phyloP scores from a whole-genome alignment of 306 rosid genomes.

The Arachis hypogaea region DNA sequence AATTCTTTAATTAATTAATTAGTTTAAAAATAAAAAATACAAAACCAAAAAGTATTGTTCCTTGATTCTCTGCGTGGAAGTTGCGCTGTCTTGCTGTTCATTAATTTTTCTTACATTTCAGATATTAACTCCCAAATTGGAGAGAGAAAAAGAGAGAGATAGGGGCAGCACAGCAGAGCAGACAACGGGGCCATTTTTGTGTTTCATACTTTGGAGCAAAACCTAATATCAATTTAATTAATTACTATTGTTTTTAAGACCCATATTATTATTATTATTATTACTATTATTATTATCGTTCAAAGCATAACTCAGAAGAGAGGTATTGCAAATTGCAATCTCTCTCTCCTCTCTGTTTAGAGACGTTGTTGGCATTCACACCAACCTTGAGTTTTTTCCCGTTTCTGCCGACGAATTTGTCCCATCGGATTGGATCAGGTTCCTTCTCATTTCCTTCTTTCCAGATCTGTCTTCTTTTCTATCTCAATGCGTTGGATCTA shows the following conservation, averaged over 20 bases:
- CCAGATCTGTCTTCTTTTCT: conserved; percentile 48
- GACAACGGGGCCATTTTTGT: conserved; percentile 12
- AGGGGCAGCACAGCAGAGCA: neutral
- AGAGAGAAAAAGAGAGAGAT: conserved; percentile 29
- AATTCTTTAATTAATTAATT: neutral
- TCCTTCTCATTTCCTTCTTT: conserved; percentile 26
- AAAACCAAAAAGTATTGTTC: conserved; percentile 16
- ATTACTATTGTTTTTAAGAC: neutral
- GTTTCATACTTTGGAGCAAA: neutral
- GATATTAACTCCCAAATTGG: conserved; percentile 39
- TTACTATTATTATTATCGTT: neutral
- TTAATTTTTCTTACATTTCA: conserved; percentile 27
- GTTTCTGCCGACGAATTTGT: conserved; percentile 37
- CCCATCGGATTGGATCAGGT: conserved; percentile 45
- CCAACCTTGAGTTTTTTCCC: conserved; percentile 21
- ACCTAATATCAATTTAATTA: neutral
- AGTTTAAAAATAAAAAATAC: no score
- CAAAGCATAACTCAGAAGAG: conserved; percentile 26
- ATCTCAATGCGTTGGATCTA: conserved; percentile 45
- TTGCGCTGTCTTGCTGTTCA: conserved; percentile 68
- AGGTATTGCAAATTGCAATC: conserved; percentile 34
- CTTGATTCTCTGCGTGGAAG: conserved; percentile 53
- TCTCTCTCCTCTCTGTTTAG: conserved; percentile 15
- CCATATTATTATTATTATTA: neutral
- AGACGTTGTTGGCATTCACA: neutral